A percentile compares a stretch with the other conserved stretches of the same genome.
These are phyloP conservation scores for Chalciporus sp. DNA, from an alignment of 1,284 basidiomycete species.

Conservation along the genomic window DNA sequence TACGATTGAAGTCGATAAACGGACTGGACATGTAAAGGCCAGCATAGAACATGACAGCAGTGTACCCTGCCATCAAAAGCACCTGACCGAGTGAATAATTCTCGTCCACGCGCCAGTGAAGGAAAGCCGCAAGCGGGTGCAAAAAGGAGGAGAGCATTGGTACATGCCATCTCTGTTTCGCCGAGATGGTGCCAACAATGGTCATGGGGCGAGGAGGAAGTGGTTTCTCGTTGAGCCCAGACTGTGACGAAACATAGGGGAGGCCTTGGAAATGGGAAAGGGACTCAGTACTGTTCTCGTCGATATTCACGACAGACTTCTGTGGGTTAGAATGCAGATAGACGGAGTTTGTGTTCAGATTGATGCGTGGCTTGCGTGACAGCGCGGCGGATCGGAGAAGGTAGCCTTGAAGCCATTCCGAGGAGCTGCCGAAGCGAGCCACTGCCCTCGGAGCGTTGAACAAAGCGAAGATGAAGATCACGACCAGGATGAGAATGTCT, in stretches of 20 bases:
- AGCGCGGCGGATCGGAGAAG: constrained; percentile 36
- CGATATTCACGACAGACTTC: constrained; percentile 22
- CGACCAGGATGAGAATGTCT: constrained; percentile 45
- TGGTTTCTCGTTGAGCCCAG: constrained; percentile 16
- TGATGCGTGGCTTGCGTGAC: constrained; percentile 15
- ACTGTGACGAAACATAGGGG: neutral
- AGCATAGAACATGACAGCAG: constrained; percentile 49
- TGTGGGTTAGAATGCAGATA: constrained; percentile 22
- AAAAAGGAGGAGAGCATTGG: constrained; percentile 43
- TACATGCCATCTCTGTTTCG: constrained; percentile 45
- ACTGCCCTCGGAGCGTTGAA: constrained; percentile 51
- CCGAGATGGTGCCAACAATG: neutral
- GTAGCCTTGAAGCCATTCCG: constrained; percentile 50
- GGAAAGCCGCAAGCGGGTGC: constrained; percentile 40
- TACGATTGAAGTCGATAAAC: constrained; percentile 52
- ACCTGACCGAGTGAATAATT: constrained; percentile 56
- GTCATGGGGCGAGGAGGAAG: constrained; percentile 23
- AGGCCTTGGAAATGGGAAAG: constrained; percentile 8
- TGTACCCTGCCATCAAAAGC: constrained; percentile 50
- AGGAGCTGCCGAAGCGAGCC: constrained; percentile 45
- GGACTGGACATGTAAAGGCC: constrained; percentile 55
- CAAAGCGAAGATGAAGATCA: constrained; percentile 42
- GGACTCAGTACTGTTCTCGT: constrained; percentile 14
- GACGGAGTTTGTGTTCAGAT: constrained; percentile 26
- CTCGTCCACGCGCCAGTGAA: constrained; percentile 45